These are phyloP conservation scores for Elaeis oleifera DNA, from an alignment of 202 grass and related monocot genomes.

Conservation along the genomic window DNA sequence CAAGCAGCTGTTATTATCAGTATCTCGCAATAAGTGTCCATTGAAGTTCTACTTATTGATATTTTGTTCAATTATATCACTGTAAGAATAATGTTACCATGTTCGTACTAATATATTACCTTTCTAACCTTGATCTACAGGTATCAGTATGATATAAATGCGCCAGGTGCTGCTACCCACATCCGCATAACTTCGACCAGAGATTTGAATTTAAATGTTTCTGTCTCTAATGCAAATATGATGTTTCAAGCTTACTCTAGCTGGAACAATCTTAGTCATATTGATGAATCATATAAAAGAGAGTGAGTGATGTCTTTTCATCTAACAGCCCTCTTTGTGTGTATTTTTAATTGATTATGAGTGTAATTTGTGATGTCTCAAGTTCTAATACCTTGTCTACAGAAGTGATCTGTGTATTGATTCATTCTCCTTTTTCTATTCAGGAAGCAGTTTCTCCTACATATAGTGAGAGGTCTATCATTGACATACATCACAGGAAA, in stretches of 20 bases:
- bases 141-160: constrained; percentile 81
- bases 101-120: not conserved
- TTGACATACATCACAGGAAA: constrained; percentile 84
- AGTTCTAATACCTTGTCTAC: constrained; percentile 7
- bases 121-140: constrained; percentile 39
- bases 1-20: too few species aligned
- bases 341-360: not conserved
- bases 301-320: constrained; percentile 26
- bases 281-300: constrained; percentile 71
- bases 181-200: constrained; percentile 83
- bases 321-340: not conserved
- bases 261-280: constrained; percentile 88
- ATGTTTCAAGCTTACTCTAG: constrained; percentile 96
- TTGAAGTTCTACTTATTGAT: too few species aligned
- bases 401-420: constrained; percentile 20
- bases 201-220: constrained; percentile 81
- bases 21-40: too few species aligned
- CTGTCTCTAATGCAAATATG: constrained; percentile 92
- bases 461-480: constrained; percentile 37
- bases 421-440: constrained; percentile 19
- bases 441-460: constrained; percentile 57
- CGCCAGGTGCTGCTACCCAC: constrained; percentile 64
- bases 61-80: too few species aligned
- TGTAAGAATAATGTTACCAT: too few species aligned
- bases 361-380: constrained; percentile 9